Evolutionary conservation across 192 early-diverging fungal species (phyloP), one percentile per base, ranked within the genome.

Genomic region (Coemansia sp.): DNA sequence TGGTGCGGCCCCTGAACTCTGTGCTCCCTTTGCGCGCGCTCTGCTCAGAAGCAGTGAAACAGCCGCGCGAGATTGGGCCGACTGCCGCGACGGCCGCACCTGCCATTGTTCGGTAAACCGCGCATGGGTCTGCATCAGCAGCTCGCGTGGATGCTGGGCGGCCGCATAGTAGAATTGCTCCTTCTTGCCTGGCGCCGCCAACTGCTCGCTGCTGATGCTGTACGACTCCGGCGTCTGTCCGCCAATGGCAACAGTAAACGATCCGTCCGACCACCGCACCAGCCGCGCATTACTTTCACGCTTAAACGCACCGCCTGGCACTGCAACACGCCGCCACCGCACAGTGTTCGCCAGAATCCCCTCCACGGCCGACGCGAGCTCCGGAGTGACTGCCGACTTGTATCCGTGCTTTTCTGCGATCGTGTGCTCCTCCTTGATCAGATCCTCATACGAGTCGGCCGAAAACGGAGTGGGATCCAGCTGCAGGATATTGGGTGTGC

Each of bases 241-340:
- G 51, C 79, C 79, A 18, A 82, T 58, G 10, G 73, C 71, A 3
- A 82, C 59, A 0, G 80, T 74, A 11, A 66, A 77, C 6, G 80
- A 82, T 5, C 80, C 80, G 48, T 82, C 80, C 46, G 80, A 82
- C 80, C 80, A 82, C 57, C 80, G 80, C 60, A 82, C 80, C 16
- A 82, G 68, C 0, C 80, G 80, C 36, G 80, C 75, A 45, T 82
- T 82, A 55, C 74, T 82, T 63, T 77, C 71, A 36, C 72, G 74
- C 42, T 41, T 47, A 9, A 22, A 36, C 5, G 2, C n/a, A 0
- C 68, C 74, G 32, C 64, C 66, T 2, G 59, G 12, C 12, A 37
- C 48, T 21, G 42, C 55, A 13, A 51, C 41, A 41, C 43, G 71
- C 11, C 80, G 42, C 80, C 80, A 82, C 65, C 80, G 74, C 39